These are phyloP conservation scores for Dissophora ornata DNA, from an alignment of 192 early-diverging fungal species.

Conservation along the genomic window DNA sequence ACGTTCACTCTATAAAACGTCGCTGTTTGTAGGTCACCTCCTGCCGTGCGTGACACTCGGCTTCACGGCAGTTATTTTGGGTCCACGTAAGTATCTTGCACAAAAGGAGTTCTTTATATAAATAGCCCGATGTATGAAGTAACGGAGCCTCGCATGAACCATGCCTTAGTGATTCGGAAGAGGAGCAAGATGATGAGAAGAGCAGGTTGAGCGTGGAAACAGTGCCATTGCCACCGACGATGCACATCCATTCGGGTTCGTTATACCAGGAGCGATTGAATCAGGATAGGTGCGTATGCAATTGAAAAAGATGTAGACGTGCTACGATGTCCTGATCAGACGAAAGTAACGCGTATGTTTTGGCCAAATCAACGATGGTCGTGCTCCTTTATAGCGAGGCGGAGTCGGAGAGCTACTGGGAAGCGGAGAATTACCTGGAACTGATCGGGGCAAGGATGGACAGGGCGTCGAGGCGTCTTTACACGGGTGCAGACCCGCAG, in stretches of 20 bases:
- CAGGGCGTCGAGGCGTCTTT: background rate
- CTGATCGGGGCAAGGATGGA: background rate
- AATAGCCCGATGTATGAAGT: too few species aligned
- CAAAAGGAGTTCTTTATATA: too few species aligned
- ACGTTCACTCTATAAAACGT: too few species aligned
- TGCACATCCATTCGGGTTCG: too few species aligned
- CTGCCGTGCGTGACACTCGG: conserved; percentile 1
- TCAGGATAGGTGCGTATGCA: too few species aligned
- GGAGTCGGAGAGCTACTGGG: background rate
- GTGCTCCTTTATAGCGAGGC: too few species aligned
- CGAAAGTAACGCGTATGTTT: too few species aligned
- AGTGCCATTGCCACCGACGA: background rate
- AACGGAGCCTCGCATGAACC: too few species aligned
- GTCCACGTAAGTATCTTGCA: conserved; percentile 3
- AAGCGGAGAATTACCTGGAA: conserved; percentile 14
- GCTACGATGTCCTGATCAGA: too few species aligned
- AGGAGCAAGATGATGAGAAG: background rate
- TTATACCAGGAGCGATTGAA: too few species aligned
- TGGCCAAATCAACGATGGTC: background rate
- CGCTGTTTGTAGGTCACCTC: conserved; percentile 5
- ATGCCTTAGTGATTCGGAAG: background rate
- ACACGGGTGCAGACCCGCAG: background rate
- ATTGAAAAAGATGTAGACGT: too few species aligned
- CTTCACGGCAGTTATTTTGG: conserved; percentile 8
- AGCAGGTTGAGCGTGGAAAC: too few species aligned